A percentile compares a stretch with the other conserved stretches of the same genome.
Conservation (phyloP, 1,284 basidiomycete genomes). For the Cutaneotrichosporon sp. region DNA sequence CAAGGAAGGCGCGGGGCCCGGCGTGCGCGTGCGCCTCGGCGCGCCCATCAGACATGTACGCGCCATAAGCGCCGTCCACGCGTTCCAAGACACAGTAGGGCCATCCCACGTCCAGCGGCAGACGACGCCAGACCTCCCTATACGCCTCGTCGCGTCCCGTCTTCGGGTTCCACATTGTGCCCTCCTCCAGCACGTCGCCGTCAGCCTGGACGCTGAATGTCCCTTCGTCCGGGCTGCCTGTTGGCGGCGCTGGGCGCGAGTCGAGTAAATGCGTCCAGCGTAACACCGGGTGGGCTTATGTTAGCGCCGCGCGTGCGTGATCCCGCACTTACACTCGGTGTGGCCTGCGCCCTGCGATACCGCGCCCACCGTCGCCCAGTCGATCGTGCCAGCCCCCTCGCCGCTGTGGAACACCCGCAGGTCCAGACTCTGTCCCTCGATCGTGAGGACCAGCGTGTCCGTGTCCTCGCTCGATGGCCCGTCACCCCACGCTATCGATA, state of each 20-base stretch:
- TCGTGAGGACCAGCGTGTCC: conserved; percentile 38
- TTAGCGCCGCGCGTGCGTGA: neutral
- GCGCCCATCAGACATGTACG: neutral
- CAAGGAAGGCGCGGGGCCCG: conserved; percentile 3
- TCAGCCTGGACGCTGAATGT: conserved; percentile 24
- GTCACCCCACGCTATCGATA: conserved; percentile 37
- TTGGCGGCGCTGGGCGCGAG: conserved; percentile 16
- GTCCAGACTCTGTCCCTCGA: conserved; percentile 31
- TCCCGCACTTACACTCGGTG: conserved; percentile 12
- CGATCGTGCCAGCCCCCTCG: conserved; percentile 19
- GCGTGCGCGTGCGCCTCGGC: neutral
- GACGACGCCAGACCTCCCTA: conserved; percentile 33
- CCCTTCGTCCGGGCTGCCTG: conserved; percentile 25
- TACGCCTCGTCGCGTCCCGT: conserved; percentile 24
- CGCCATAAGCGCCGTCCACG: conserved; percentile 1
- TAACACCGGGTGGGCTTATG: conserved; percentile 23
- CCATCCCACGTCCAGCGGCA: neutral
- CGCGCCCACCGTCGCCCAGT: conserved; percentile 27
- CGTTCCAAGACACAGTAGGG: conserved; percentile 22
- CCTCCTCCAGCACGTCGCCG: conserved; percentile 32
- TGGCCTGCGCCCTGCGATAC: conserved; percentile 18
- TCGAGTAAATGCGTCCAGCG: conserved; percentile 32
- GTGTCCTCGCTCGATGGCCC: conserved; percentile 29
- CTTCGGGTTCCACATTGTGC: conserved; percentile 34
- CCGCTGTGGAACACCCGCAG: conserved; percentile 27